Evolutionary conservation across 306 rosid genomes (phyloP), one percentile per base, ranked within the genome.

Genomic region (Trifolium subterraneum): DNA sequence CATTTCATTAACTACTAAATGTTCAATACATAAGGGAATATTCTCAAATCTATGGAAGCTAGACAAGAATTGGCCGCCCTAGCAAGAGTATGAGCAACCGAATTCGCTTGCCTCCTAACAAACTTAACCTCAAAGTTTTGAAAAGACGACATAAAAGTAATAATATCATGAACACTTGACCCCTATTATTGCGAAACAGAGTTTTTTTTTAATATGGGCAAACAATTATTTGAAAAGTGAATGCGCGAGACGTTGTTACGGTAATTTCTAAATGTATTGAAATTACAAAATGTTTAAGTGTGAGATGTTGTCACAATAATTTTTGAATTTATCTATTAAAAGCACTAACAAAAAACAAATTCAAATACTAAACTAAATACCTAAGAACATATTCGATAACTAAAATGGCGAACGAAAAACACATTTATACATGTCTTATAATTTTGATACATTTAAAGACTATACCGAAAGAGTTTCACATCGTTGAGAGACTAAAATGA

Each of bases 201-300:
- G n/a, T n/a, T n/a, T n/a, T 75, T 27, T 72, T n/a, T 83, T 16
- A 51, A 15, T 15, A 51, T 8, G 12, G 5, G 16, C 29, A 15
- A 58, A 13, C 20, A 12, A 58, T 5, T 5, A 12, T 58, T 23
- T 58, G 8, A 23, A 20, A 6, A 11, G 6, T 2, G 12, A 18
- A 19, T n/a, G n/a, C n/a, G 60, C 19, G 56, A 2, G 3, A 16
- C 5, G 60, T 8, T 18, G 14, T 10, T 1, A 0, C 3, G 2
- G 10, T 39, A 39, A 4, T 42, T 42, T 14, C n/a, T n/a, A n/a
- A n/a, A n/a, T n/a, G n/a, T n/a, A n/a, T n/a, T n/a, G n/a, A n/a
- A n/a, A n/a, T n/a, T n/a, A n/a, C n/a, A n/a, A n/a, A n/a, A n/a
- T n/a, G n/a, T n/a, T n/a, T n/a, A n/a, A n/a, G n/a, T n/a, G 60